These are phyloP conservation scores for Eremochloa ophiuroides DNA, from an alignment of 176 grass and related monocot genomes.

Conservation along the genomic window DNA sequence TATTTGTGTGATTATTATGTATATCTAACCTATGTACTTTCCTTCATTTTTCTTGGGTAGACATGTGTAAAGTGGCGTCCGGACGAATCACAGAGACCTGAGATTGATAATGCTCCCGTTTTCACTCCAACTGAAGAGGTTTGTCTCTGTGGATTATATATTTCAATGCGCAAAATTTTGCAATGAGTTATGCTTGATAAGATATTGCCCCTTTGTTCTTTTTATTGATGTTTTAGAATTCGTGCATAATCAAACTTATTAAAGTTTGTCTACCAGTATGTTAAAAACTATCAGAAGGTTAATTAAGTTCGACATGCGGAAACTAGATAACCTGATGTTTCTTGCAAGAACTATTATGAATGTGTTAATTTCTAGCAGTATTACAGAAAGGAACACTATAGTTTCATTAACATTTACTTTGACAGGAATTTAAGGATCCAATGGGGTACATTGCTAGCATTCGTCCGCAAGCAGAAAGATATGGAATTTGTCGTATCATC, in stretches of 20 bases:
- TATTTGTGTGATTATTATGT: not conserved
- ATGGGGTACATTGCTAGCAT: conserved; percentile 77
- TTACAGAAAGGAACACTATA: not conserved
- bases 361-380: not conserved
- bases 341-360: not conserved
- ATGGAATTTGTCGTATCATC: conserved; percentile 90
- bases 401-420: conserved; percentile 18
- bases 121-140: conserved; percentile 96
- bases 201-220: not conserved
- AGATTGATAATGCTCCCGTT: conserved; percentile 73
- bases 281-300: not conserved
- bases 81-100: conserved; percentile 58
- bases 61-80: conserved; percentile 43
- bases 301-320: not conserved
- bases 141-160: conserved; percentile 7
- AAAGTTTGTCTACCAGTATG: not conserved
- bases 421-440: conserved; percentile 89
- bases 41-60: conserved; percentile 18
- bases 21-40: not conserved
- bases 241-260: not conserved
- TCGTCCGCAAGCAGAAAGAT: conserved; percentile 64
- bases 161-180: conserved; percentile 14
- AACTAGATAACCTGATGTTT: not conserved
- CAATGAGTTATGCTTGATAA: not conserved
- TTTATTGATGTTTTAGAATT: not conserved